phyloP scores from a whole-genome alignment of 2,329 filamentous ascomycete genomes.

The Colletotrichum cordylinicola region DNA sequence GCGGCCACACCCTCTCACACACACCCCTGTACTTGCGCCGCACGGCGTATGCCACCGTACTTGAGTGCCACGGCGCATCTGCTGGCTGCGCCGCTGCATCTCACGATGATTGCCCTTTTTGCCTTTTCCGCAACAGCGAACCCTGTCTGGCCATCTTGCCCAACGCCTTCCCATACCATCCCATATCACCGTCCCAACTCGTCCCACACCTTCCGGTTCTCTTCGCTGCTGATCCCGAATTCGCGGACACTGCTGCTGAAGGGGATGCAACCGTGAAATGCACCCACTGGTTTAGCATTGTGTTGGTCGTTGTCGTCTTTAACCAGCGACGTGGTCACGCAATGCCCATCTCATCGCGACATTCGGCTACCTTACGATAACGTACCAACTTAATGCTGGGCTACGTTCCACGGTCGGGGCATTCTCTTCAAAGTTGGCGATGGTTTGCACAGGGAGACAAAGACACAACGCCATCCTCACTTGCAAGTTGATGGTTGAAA shows the following conservation, averaged over 20 bases:
- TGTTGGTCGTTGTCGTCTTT: neutral
- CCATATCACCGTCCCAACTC: neutral
- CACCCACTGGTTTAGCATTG: neutral
- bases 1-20: neutral
- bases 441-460: neutral
- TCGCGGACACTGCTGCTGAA: neutral
- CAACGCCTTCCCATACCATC: neutral
- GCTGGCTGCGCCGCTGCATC: slow-evolving; percentile 5
- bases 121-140: neutral
- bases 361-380: neutral
- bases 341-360: neutral
- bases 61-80: neutral
- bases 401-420: neutral
- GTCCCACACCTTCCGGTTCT: neutral
- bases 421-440: neutral
- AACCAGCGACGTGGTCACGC: neutral
- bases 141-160: neutral
- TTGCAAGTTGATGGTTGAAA: neutral
- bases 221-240: neutral
- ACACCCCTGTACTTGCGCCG: neutral
- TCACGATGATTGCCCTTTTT: neutral
- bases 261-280: neutral
- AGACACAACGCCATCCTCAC: neutral
- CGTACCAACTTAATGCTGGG: neutral
- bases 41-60: neutral